Conservation (phyloP, 768 basidiomycete genomes). For the Cyclocybe cylindracea region DNA sequence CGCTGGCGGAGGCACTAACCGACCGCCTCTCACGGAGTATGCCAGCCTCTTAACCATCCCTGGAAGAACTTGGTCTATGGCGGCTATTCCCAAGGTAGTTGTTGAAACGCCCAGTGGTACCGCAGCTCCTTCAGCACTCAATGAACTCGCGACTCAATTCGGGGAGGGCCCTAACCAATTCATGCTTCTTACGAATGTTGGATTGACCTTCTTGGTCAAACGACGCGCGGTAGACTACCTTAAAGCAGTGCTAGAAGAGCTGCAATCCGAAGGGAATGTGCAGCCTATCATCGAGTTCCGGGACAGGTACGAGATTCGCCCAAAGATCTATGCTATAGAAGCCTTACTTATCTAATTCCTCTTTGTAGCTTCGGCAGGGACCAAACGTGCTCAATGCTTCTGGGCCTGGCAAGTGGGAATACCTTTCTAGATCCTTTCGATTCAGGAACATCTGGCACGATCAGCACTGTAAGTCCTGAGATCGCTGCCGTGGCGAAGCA, state of each 20-base stretch:
- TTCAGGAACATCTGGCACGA: conserved; percentile 42
- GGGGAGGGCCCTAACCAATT: conserved; percentile 76
- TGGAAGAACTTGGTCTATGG: conserved; percentile 85
- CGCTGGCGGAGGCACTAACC: conserved; percentile 31
- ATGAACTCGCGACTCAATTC: conserved; percentile 84
- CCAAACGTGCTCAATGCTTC: conserved; percentile 90
- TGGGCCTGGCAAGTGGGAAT: conserved; percentile 84
- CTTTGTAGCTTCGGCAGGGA: conserved; percentile 80
- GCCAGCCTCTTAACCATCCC: conserved; percentile 77
- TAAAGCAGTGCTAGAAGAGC: conserved; percentile 77
- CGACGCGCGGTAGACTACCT: conserved; percentile 85
- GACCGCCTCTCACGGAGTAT: conserved; percentile 75
- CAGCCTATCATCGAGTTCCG: conserved; percentile 84
- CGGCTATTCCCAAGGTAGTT: conserved; percentile 44
- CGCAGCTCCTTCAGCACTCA: conserved; percentile 59
- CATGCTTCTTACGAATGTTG: conserved; percentile 86
- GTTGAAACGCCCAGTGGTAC: conserved; percentile 34
- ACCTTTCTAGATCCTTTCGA: conserved; percentile 70
- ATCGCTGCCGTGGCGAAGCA: conserved; percentile 76
- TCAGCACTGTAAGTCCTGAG: conserved; percentile 59
- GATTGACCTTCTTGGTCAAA: conserved; percentile 78
- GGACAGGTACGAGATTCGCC: conserved; percentile 55
- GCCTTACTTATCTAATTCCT: background rate
- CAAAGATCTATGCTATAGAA: conserved; percentile 1
- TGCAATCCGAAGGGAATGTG: conserved; percentile 72